These are phyloP conservation scores for Crucihimalaya himalaica DNA, from an alignment of 345 rosid species.

Conservation along the genomic window DNA sequence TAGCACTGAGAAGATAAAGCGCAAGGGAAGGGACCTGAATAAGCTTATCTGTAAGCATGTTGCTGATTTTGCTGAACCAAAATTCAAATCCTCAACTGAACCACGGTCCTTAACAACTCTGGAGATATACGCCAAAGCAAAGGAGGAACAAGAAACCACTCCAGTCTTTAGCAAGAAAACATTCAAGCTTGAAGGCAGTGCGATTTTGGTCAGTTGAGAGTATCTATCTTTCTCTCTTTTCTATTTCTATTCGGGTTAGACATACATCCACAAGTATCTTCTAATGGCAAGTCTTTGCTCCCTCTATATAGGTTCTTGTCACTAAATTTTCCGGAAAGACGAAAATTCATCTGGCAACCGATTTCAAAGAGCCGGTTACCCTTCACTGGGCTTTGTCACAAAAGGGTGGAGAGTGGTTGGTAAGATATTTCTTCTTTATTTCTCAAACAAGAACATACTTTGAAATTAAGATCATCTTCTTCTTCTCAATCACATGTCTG, in stretches of 20 bases:
- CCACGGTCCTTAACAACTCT: conserved; percentile 60
- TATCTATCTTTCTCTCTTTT: conserved; percentile 16
- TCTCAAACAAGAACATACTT: conserved; percentile 23
- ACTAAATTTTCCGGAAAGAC: conserved; percentile 64
- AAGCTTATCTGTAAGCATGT: conserved; percentile 60
- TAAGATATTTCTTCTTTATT: conserved; percentile 46
- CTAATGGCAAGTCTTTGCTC: conserved; percentile 23
- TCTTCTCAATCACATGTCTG: conserved; percentile 11
- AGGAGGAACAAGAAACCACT: conserved; percentile 56
- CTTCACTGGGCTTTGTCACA: conserved; percentile 98
- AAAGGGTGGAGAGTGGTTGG: conserved; percentile 89
- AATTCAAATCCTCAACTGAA: conserved; percentile 42
- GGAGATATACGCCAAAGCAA: conserved; percentile 60
- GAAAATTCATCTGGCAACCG: conserved; percentile 69
- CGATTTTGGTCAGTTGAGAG: conserved; percentile 72
- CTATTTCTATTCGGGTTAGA: background rate
- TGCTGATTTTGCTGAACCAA: conserved; percentile 45
- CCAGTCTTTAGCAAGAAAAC: conserved; percentile 59
- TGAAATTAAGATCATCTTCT: conserved; percentile 8
- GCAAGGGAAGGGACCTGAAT: conserved; percentile 69
- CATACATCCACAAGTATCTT: conserved; percentile 22
- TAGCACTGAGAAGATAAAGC: conserved; percentile 63
- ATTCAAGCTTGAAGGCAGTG: conserved; percentile 69
- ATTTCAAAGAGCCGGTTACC: conserved; percentile 65
- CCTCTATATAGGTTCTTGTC: conserved; percentile 64